Evolutionary conservation across 2,329 filamentous ascomycete species (phyloP).

Genomic region (Fusarium sp.): DNA sequence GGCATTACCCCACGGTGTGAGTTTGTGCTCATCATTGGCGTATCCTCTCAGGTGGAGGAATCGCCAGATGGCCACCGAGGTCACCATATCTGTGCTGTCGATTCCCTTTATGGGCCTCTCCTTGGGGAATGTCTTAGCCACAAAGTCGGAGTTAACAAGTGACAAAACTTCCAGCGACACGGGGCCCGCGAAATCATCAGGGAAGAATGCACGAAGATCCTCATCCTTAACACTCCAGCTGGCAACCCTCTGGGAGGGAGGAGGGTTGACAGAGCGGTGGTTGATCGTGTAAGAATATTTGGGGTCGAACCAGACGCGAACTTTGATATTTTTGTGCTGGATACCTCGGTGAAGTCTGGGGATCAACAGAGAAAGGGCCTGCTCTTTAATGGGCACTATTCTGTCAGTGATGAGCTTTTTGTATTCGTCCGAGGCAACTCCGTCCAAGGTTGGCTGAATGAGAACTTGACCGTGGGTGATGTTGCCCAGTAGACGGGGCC

Average conservation of each 20-base stretch:
- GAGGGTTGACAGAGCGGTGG: conserved; percentile 61
- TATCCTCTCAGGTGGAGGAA: conserved; percentile 92
- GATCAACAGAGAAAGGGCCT: conserved; percentile 80
- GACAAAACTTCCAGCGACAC: conserved; percentile 71
- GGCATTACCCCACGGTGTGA: conserved; percentile 86
- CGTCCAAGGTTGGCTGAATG: conserved; percentile 86
- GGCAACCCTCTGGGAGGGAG: conserved; percentile 57
- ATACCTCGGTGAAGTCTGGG: conserved; percentile 86
- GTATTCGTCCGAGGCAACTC: conserved; percentile 82
- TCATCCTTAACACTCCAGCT: conserved; percentile 80
- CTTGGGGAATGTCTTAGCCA: conserved; percentile 71
- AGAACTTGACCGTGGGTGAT: conserved; percentile 82
- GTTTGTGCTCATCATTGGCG: conserved; percentile 77
- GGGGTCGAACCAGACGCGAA: conserved; percentile 86
- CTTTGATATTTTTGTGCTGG: conserved; percentile 78
- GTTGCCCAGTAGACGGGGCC: conserved; percentile 81
- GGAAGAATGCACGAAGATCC: conserved; percentile 60
- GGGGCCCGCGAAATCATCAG: conserved; percentile 52
- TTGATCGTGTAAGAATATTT: conserved; percentile 75
- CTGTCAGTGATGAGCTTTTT: conserved; percentile 79
- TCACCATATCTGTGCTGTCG: conserved; percentile 71
- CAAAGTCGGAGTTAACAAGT: conserved; percentile 75
- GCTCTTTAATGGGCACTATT: conserved; percentile 78
- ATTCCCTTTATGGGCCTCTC: conserved; percentile 69
- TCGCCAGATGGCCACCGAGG: conserved; percentile 82